A percentile compares a stretch with the other conserved stretches of the same genome.
Evolutionary conservation across 805 yeast species (phyloP).

Genomic region (Starmerella scarabaei): DNA sequence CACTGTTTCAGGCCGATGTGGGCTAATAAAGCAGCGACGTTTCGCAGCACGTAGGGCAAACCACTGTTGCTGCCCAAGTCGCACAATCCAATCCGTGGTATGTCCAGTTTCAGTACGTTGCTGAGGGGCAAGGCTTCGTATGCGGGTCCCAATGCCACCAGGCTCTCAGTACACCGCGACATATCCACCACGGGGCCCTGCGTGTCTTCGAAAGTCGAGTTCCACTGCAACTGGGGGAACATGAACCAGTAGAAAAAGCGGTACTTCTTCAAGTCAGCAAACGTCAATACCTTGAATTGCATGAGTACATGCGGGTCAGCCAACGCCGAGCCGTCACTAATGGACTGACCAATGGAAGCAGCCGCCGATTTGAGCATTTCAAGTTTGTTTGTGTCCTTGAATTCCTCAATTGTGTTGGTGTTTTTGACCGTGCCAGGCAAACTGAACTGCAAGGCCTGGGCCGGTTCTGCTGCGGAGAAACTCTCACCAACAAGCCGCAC

Average conservation of each 20-base stretch:
- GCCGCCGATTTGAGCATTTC: conserved; percentile 38
- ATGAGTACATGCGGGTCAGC: conserved; percentile 32
- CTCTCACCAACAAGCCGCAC: conserved; percentile 21
- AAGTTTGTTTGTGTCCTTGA: conserved; percentile 55
- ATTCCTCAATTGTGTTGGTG: conserved; percentile 76
- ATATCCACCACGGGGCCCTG: conserved; percentile 2
- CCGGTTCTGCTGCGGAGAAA: conserved; percentile 23
- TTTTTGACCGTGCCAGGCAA: conserved; percentile 39
- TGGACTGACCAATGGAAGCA: conserved; percentile 21
- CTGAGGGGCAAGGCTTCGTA: no score
- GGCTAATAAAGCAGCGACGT: conserved; percentile 39
- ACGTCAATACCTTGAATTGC: conserved; percentile 45
- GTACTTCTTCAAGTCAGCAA: conserved; percentile 81
- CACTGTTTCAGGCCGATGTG: conserved; percentile 29
- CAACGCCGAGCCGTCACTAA: conserved; percentile 27
- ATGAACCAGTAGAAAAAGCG: conserved; percentile 84
- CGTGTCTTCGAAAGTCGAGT: conserved; percentile 14
- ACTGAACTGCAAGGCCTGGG: conserved; percentile 1
- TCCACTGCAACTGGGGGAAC: conserved; percentile 47
- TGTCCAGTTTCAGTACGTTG: not conserved
- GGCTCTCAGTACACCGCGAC: not conserved
- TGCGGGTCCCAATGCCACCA: not conserved
- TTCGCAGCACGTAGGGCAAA: conserved; percentile 38
- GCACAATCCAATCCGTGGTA: conserved; percentile 9
- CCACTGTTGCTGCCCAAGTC: conserved; percentile 23